Evolutionary conservation across 2,329 filamentous ascomycete species (phyloP), one percentile per base, ranked within the genome.

Genomic region (Aspergillus sp.): DNA sequence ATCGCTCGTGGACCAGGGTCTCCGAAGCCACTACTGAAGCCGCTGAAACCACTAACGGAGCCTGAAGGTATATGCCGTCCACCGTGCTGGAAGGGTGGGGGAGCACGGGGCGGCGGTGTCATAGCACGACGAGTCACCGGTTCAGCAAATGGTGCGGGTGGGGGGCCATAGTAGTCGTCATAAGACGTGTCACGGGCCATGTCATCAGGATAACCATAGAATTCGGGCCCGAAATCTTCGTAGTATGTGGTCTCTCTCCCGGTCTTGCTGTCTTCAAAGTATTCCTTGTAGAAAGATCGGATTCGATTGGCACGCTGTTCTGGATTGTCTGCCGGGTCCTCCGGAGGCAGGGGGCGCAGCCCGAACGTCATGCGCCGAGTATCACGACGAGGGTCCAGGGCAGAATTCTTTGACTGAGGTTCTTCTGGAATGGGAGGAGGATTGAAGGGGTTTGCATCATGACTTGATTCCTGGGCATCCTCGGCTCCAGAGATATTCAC

Each of bases 261-360:
- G 2, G 72, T 68, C 64, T 83, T 87, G 50, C 76, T 82, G 38
- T 96, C 91, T 56, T 97, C 93, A 60, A 98, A 98, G 73, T 98
- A 98, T 66, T 98, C 93, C 74, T 96, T 96, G 76, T 98, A 98
- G 75, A 98, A 98, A 3, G 93, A 98, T 66, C 93, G 82, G 57
- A 98, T 98, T 49, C 93, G 84, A 74, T 96, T 97, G 54, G 93
- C 93, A 60, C 93, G 83, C 62, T 91, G 84, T 68, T 97, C 93
- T 0, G 93, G 90, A 64, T 96, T 91, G 64, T 97, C 93, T 3
- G 84, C 81, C 39, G 88, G 82, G 54, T 95, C 87, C 61, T 90
- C 84, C 32, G 90, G 88, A 4, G 93, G 93, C 53, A 98, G 77
- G 19, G 93, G 93, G 13, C 93, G 85, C 67, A 95, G 62, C 43